Evolutionary conservation across 148 eudicot species (phyloP).

Genomic region (Arbutus unedo): DNA sequence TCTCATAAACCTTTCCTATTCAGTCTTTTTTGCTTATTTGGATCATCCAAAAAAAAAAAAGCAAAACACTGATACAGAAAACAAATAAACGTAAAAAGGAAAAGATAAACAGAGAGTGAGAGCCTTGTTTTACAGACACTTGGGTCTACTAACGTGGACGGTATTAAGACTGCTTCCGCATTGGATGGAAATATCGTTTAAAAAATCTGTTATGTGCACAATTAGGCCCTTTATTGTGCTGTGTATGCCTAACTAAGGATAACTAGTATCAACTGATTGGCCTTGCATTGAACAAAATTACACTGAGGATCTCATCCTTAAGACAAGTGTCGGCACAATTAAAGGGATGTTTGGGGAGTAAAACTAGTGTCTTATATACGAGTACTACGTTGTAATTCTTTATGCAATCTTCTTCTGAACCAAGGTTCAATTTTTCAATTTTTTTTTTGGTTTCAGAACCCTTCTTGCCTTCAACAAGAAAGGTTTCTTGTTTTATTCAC

Average conservation of each 20-base stretch:
- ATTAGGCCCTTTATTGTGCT: background rate
- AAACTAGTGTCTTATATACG: background rate
- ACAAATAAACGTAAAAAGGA: background rate
- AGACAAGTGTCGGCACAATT: background rate
- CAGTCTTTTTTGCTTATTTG: background rate
- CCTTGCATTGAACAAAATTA: background rate
- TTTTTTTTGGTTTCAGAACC: background rate
- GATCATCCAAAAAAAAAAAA: background rate
- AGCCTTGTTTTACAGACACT: background rate
- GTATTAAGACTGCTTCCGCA: background rate
- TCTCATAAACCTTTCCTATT: background rate
- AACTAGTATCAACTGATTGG: background rate
- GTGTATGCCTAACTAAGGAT: background rate
- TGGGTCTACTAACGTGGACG: background rate
- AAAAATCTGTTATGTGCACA: background rate
- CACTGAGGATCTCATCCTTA: background rate
- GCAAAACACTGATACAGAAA: background rate
- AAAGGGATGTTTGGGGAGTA: background rate
- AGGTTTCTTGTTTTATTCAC: background rate
- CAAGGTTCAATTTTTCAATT: background rate
- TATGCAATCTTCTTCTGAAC: background rate
- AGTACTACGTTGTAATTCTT: background rate
- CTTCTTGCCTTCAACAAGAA: background rate
- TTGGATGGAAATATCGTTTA: background rate
- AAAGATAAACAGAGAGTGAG: background rate